Evolutionary conservation across 2,329 filamentous ascomycete species (phyloP).

Genomic region (Phialemoniopsis sp.): DNA sequence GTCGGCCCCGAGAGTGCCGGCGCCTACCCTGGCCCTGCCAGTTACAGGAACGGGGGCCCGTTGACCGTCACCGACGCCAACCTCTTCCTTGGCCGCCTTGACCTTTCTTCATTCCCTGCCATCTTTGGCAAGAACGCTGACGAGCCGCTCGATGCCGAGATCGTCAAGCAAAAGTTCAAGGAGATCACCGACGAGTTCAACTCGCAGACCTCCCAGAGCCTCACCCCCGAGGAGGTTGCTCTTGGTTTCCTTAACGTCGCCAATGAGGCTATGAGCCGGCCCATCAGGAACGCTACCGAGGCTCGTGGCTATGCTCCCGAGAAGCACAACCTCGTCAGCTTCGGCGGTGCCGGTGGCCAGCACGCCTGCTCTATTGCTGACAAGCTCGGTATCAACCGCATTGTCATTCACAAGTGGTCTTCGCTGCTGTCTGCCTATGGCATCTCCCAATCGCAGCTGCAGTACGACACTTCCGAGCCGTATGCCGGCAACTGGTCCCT

Average conservation of each 20-base stretch:
- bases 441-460: conserved; percentile 33
- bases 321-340: conserved; percentile 49
- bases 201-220: conserved; percentile 20
- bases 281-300: conserved; percentile 71
- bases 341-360: conserved; percentile 73
- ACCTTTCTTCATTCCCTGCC: conserved; percentile 63
- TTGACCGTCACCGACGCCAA: conserved; percentile 72
- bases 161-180: conserved; percentile 33
- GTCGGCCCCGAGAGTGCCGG: conserved; percentile 70
- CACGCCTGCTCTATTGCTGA: conserved; percentile 36
- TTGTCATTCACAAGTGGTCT: conserved; percentile 37
- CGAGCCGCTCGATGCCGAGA: conserved; percentile 38
- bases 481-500: conserved; percentile 15
- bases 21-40: conserved; percentile 68
- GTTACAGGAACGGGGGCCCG: conserved; percentile 67
- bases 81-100: conserved; percentile 56
- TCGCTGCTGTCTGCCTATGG: conserved; percentile 38
- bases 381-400: conserved; percentile 30
- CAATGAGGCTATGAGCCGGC: conserved; percentile 72
- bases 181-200: conserved; percentile 36
- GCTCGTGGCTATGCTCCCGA: conserved; percentile 37
- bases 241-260: conserved; percentile 72
- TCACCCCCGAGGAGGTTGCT: conserved; percentile 38
- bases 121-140: conserved; percentile 68
- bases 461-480: conserved; percentile 28